Conservation (phyloP, 2,329 filamentous ascomycete genomes). For the Scedosporium dehoogii region DNA sequence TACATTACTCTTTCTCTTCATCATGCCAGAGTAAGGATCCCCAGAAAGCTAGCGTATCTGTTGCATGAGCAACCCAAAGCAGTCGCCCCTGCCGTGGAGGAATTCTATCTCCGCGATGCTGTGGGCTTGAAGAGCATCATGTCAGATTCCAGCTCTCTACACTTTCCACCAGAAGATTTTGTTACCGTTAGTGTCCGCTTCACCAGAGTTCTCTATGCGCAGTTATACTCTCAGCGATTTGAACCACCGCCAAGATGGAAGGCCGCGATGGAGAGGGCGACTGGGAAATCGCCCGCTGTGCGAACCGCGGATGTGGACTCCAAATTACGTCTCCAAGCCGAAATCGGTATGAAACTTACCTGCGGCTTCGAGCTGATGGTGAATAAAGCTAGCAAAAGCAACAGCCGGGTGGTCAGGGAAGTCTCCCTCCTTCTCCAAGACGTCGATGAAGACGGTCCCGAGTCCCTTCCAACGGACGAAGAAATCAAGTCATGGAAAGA, state of each 20-base stretch:
- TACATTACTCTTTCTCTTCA: constrained; percentile 71
- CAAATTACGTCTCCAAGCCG: constrained; percentile 29
- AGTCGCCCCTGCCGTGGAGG: constrained; percentile 76
- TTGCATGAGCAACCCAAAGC: constrained; percentile 65
- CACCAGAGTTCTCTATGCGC: constrained; percentile 82
- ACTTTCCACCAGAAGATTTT: constrained; percentile 69
- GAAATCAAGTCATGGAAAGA: constrained; percentile 65
- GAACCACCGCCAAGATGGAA: constrained; percentile 48
- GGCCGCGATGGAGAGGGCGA: constrained; percentile 11
- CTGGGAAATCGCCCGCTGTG: constrained; percentile 6
- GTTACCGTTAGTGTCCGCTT: constrained; percentile 73
- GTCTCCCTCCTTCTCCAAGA: constrained; percentile 69
- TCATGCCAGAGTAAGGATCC: constrained; percentile 61
- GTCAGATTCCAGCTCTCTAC: constrained; percentile 39
- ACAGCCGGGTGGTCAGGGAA: constrained; percentile 62
- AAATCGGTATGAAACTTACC: constrained; percentile 80
- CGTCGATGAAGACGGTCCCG: constrained; percentile 59
- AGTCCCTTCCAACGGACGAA: constrained; percentile 54
- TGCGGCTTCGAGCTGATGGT: constrained; percentile 88
- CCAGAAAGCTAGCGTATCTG: constrained; percentile 71
- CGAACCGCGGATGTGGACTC: constrained; percentile 12
- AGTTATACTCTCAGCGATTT: constrained; percentile 80
- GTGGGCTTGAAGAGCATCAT: constrained; percentile 61
- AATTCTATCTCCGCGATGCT: constrained; percentile 85
- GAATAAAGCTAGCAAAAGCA: constrained; percentile 53